phyloP scores from a whole-genome alignment of 768 basidiomycete genomes.

The Pulveroboletus frians region DNA sequence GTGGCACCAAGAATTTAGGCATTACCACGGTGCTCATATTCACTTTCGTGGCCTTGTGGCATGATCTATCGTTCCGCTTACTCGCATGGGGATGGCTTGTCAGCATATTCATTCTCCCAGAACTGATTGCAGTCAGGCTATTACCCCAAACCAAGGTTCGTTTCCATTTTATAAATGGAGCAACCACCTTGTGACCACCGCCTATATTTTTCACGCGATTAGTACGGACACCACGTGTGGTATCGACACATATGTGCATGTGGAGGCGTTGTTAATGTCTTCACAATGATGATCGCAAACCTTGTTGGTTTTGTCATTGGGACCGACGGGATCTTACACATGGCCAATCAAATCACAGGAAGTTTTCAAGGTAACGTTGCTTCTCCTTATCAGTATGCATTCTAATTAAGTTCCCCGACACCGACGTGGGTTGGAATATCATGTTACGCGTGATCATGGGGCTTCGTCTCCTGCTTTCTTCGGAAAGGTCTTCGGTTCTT shows the following conservation, averaged over 20 bases:
- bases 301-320: conserved; percentile 94
- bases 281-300: conserved; percentile 90
- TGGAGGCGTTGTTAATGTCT: conserved; percentile 77
- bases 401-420: not conserved
- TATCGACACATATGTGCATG: conserved; percentile 81
- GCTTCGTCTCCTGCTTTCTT: not conserved
- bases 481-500: conserved; percentile 62
- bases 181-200: not conserved
- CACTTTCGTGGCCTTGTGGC: conserved; percentile 97
- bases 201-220: conserved; percentile 3
- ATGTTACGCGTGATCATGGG: not conserved
- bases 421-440: not conserved
- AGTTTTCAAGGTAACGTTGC: conserved; percentile 54
- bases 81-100: conserved; percentile 97
- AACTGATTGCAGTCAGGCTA: conserved; percentile 57
- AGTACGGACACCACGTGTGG: conserved; percentile 73
- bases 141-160: conserved; percentile 62
- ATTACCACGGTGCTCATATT: conserved; percentile 77
- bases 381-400: not conserved
- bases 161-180: not conserved
- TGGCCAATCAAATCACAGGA: conserved; percentile 57
- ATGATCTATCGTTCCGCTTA: conserved; percentile 83
- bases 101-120: conserved; percentile 84
- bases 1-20: conserved; percentile 55
- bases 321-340: conserved; percentile 67